Evolutionary conservation across 768 basidiomycete genomes (phyloP), one percentile per base, ranked within the genome.

Genomic region (Hydnomerulius pinastri): DNA sequence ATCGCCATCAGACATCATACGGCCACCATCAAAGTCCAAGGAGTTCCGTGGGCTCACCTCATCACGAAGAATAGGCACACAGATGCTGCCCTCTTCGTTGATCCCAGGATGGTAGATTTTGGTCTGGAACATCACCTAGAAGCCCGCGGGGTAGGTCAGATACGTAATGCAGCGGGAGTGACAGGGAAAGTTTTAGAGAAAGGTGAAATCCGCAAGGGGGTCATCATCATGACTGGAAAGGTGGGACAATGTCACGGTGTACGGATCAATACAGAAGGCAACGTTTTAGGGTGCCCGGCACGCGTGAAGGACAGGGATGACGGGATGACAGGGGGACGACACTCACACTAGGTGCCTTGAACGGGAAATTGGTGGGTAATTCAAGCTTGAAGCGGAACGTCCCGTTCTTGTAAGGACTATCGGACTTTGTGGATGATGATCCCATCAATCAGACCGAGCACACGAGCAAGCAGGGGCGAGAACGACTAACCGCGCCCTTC

Each of bases 61-160:
- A 66, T 93, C 91, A 59, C 87, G 81, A 44, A 93, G 77, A 40
- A 93, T 78, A 28, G 90, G 86, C 27, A 93, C 82, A 64, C 91
- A 93, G 50, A 93, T 92, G 20, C 80, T 76, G 28, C 91, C 91
- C 64, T 93, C 90, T 49, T 92, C 91, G 55, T 93, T 91, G 66
- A 93, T 88, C 30, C 92, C 91, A 23, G 91, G 91, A 67, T 93
- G 91, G 64, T 93, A 93, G 39, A 93, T 86, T 77, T 85, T 92
- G 48, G 91, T 93, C 33, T 75, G 82, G 68, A 93, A 92, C 30
- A 80, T 82, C 35, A 93, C 88, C 90, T 92, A 52, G 41, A 46
- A 49, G 40, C 38, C 4, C 52, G 43, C 41, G 30, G 23, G 36
- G 42, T 43, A 38, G 18, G 32, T 61, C 18, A 47, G 52, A 27